phyloP scores from a whole-genome alignment of 768 basidiomycete genomes.

The Terana coerulea region DNA sequence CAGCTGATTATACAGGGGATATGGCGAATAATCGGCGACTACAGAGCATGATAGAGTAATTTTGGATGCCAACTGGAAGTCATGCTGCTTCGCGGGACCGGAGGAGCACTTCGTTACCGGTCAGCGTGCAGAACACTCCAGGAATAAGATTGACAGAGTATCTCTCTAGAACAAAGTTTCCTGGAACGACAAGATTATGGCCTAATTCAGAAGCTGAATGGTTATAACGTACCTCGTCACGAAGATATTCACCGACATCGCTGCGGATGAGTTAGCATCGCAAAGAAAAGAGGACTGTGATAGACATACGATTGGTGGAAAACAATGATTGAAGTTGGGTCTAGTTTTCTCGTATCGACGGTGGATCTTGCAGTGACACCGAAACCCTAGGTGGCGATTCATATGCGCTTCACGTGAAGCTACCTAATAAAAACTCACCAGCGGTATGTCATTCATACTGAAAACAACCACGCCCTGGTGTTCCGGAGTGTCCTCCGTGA shows the following conservation, averaged over 20 bases:
- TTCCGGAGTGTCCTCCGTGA: slow-evolving; percentile 98
- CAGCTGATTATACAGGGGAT: background rate
- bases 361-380: slow-evolving; percentile 97
- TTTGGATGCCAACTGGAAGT: background rate
- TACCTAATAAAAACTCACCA: slow-evolving; percentile 58
- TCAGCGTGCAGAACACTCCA: background rate
- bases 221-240: slow-evolving; percentile 73
- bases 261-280: slow-evolving; percentile 36
- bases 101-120: slow-evolving; percentile 45
- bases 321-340: slow-evolving; percentile 95
- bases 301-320: slow-evolving; percentile 90
- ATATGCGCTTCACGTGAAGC: background rate
- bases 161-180: slow-evolving; percentile 70
- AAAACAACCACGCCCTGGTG: slow-evolving; percentile 97
- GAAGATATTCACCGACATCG: slow-evolving; percentile 96
- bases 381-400: slow-evolving; percentile 65
- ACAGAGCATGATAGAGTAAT: background rate
- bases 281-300: background rate
- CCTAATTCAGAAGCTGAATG: background rate
- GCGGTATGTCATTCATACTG: slow-evolving; percentile 92
- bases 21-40: background rate
- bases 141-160: background rate
- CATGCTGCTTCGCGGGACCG: slow-evolving; percentile 14
- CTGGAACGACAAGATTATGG: slow-evolving; percentile 32
- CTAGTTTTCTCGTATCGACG: slow-evolving; percentile 92